Conservation (phyloP, 257 asterid genomes). For the Nicotiana noctiflora region DNA sequence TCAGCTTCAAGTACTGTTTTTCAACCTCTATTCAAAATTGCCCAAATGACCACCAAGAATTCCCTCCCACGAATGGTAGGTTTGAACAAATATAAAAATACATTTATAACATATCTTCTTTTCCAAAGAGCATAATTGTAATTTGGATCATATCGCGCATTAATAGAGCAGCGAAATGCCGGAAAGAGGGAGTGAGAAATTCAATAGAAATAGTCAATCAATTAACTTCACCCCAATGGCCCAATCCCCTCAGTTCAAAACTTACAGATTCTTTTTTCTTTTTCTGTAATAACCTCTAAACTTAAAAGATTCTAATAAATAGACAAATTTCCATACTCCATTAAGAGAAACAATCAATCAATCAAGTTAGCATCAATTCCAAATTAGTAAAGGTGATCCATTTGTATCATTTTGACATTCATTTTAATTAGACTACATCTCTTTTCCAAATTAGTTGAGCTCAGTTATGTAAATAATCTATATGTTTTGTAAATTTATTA, state of each 20-base stretch:
- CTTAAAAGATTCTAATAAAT: background rate
- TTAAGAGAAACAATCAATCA: background rate
- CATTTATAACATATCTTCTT: background rate
- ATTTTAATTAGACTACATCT: background rate
- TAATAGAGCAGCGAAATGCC: background rate
- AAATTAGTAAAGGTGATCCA: background rate
- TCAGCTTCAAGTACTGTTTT: background rate
- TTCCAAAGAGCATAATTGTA: background rate
- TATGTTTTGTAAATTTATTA: no score
- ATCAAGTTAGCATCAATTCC: background rate
- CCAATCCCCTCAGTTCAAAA: background rate
- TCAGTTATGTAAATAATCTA: background rate
- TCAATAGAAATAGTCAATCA: background rate
- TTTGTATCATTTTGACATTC: background rate
- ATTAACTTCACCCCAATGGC: background rate
- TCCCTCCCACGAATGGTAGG: background rate
- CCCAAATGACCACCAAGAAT: background rate
- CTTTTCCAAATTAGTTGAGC: background rate
- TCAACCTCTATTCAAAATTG: background rate
- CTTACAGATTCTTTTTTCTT: background rate
- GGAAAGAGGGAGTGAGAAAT: background rate
- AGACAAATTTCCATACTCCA: background rate
- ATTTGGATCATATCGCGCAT: background rate
- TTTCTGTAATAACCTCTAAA: no score
- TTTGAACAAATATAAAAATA: background rate